These are phyloP conservation scores for Fraxinus latifolia DNA, from an alignment of 305 asterid genomes.

Conservation along the genomic window DNA sequence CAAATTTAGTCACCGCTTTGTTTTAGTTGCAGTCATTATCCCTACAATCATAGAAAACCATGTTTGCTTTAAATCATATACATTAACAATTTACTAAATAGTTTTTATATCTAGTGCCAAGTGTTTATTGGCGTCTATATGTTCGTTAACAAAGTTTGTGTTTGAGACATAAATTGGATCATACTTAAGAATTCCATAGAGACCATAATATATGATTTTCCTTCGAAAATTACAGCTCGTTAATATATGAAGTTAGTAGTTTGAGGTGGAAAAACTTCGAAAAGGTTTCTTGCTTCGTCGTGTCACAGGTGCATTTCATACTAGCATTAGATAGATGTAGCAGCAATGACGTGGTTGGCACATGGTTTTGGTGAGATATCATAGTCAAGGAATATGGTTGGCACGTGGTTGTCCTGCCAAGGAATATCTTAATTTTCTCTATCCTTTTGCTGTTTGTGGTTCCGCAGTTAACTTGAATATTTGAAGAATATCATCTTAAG, in stretches of 20 bases:
- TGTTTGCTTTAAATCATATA: background rate
- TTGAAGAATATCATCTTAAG: background rate
- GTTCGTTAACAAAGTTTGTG: background rate
- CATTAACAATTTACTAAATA: background rate
- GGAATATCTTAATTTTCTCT: background rate
- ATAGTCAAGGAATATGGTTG: background rate
- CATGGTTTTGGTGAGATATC: background rate
- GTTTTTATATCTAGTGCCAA: background rate
- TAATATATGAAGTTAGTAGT: background rate
- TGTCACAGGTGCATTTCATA: background rate
- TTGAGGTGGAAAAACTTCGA: background rate
- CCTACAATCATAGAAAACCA: background rate
- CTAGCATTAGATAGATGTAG: background rate
- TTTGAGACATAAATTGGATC: background rate
- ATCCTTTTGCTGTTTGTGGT: background rate
- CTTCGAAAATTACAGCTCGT: background rate
- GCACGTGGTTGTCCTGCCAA: background rate
- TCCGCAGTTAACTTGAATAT: background rate
- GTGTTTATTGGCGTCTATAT: background rate
- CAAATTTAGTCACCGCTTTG: background rate
- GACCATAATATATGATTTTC: background rate
- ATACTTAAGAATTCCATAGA: background rate
- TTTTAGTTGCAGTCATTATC: background rate
- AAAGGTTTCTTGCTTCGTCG: background rate
- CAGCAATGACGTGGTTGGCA: background rate